Base-by-base conservation (phyloP, 805 yeast species). In the Jamesozyma rosinii region DNA sequence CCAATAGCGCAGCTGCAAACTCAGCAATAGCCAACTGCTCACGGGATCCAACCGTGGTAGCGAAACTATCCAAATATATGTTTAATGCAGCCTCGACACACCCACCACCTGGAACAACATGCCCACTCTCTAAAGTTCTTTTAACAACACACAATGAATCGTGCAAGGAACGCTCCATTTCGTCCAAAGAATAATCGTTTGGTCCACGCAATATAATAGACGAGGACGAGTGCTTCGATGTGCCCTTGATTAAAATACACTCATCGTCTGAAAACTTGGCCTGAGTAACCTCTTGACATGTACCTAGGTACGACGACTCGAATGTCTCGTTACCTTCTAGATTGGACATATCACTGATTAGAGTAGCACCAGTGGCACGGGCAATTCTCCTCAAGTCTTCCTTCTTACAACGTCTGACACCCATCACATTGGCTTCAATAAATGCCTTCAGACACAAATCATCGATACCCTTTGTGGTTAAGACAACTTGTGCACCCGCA, bases 71-170 rank as follows among this genome's bases (percentile, higher is more conserved):
- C 62, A 92, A 72, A 64, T 86, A 92, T 42, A 92, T 88, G 69
- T 88, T 89, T 59, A 92, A 74, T 2, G 97, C 97, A 41, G 95
- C 75, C 68, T 92, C 99, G 30, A 92, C 98, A n/a, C 95, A 94
- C 48, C 99, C 99, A 51, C 99, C 99, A 48, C 99, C 99, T 35
- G 98, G 97, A 5, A 92, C 98, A 45, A 94, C 89, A 52, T 76
- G 68, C 18, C 97, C 97, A 57, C 90, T 79, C 66, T 92, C 98
- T 52, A 94, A 74, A 11, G 97, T 88, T 62, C 98, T 80, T 70
- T 92, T 92, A 31, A 92, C 95, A 31, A 92, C 98, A 37, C 87
- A 80, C 50, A 92, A 72, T 2, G 97, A 85, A 63, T 92, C 99
- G 59, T 87, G 97, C 48, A 94, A 66, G 0, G 97, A 88, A 66